phyloP scores from a whole-genome alignment of 1,139 yeast species.

The Kodamaea plutei region DNA sequence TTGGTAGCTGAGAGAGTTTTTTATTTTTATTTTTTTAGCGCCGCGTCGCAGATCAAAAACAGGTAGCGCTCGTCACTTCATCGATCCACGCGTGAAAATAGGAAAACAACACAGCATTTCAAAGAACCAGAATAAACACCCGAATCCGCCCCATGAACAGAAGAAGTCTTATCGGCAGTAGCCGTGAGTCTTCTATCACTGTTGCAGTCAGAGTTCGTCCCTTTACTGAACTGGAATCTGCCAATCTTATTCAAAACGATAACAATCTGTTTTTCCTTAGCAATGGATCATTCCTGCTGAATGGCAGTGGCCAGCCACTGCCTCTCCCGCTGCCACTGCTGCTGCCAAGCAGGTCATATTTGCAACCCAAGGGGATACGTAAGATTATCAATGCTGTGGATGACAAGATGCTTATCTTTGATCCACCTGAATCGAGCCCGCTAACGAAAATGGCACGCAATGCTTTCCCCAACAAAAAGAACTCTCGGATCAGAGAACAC shows the following conservation, averaged over 20 bases:
- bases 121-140: conserved; percentile 1
- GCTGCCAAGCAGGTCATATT: conserved; percentile 1
- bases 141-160: background rate
- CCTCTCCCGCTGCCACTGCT: conserved; percentile 3
- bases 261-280: conserved; percentile 46
- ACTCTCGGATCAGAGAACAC: conserved; percentile 65
- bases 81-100: background rate
- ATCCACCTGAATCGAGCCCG: conserved; percentile 79
- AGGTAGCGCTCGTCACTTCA: conserved; percentile 1
- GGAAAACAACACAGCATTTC: background rate
- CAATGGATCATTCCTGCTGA: conserved; percentile 46
- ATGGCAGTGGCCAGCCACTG: conserved; percentile 1
- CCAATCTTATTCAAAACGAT: conserved; percentile 37
- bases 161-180: conserved; percentile 1
- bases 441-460: conserved; percentile 56
- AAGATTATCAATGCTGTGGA: conserved; percentile 80
- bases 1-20: too few relatives aligned
- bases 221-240: conserved; percentile 57
- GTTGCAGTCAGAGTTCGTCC: conserved; percentile 87
- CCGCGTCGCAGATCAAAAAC: too few relatives aligned
- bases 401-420: conserved; percentile 84
- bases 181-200: conserved; percentile 58
- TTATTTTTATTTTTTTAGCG: too few relatives aligned
- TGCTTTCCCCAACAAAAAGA: conserved; percentile 43
- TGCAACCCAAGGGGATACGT: conserved; percentile 53